Evolutionary conservation across 2,329 filamentous ascomycete species (phyloP), one percentile per base, ranked within the genome.

Genomic region (Cercospora zeina): DNA sequence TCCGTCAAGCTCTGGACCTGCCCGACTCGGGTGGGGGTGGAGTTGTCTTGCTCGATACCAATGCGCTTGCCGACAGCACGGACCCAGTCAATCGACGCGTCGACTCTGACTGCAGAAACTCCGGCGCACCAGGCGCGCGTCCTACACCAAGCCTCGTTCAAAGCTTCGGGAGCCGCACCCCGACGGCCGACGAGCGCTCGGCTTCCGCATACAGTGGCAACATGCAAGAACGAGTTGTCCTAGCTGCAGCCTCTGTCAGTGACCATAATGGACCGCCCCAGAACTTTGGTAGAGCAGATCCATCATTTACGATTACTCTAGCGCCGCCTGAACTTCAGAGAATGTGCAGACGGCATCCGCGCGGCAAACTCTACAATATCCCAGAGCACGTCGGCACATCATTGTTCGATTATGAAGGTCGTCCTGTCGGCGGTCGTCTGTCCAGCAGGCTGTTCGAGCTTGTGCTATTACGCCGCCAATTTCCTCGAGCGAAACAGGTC

Each of bases 401-500:
- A 9, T 39, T 68, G 3, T 63, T 64, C 55, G 67, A 69, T 45
- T 64, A 50, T 19, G 65, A 69, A 54, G 67, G 67, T 19, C 60
- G 61, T 19, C 54, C 62, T 0, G 36, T 68, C 13, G 47, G 56
- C 21, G 64, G 61, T n/a, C 49, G 58, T 8, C 42, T 69, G 42
- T 69, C 67, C 2, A 42, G 57, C 3, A 67, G 62, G 34, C 33
- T 68, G 3, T 67, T 61, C 49, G 63, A 71, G 19, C 50, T 69
- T 10, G 66, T 67, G 65, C 59, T 65, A n/a, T 54, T 70, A 4
- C 64, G 62, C 10, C 64, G 64, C n/a, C 66, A 68, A 63, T 81
- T 84, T 56, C 80, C 79, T 1, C 70, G 72, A 21, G 79, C 79
- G 1, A 72, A 75, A 1, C 80, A 82, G 58, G 74, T 83, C 10